Conservation (phyloP, 2,329 filamentous ascomycete genomes). For the Ceratocystis alfenasii region DNA sequence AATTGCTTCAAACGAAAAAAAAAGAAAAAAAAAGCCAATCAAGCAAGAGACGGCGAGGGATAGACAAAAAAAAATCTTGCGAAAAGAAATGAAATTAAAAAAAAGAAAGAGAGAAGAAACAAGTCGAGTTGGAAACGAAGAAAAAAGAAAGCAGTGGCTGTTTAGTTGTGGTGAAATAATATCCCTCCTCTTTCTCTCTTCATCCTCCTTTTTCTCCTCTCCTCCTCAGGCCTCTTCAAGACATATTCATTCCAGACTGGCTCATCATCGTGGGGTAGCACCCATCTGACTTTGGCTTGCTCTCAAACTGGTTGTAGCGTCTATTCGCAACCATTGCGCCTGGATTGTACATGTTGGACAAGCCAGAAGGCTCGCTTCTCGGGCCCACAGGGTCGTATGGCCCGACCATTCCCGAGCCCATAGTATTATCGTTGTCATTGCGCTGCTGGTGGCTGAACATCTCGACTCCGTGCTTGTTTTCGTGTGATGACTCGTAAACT, state of each 20-base stretch:
- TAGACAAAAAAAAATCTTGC: neutral
- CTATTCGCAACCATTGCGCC: slow-evolving; percentile 32
- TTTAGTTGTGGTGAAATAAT: neutral
- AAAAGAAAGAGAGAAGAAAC: slow-evolving; percentile 19
- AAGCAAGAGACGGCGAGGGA: slow-evolving; percentile 10
- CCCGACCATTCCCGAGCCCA: slow-evolving; percentile 18
- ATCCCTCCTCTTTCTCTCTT: neutral
- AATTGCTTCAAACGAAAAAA: neutral
- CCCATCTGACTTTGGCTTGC: slow-evolving; percentile 40
- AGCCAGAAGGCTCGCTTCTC: slow-evolving; percentile 24
- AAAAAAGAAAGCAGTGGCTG: slow-evolving; percentile 16
- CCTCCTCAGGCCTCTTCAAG: slow-evolving; percentile 15
- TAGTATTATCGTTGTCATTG: slow-evolving; percentile 21
- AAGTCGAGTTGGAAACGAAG: slow-evolving; percentile 20
- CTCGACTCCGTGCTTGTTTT: slow-evolving; percentile 37
- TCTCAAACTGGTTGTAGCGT: slow-evolving; percentile 40
- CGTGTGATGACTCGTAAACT: slow-evolving; percentile 39
- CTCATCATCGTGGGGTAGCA: slow-evolving; percentile 43
- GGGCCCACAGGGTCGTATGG: slow-evolving; percentile 29
- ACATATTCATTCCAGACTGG: slow-evolving; percentile 38
- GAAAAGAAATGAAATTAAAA: slow-evolving; percentile 6
- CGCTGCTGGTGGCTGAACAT: slow-evolving; percentile 35
- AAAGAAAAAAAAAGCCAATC: slow-evolving; percentile 22
- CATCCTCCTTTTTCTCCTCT: slow-evolving; percentile 11
- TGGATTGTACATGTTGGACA: slow-evolving; percentile 39